phyloP scores from a whole-genome alignment of 768 basidiomycete species.

The Trametes punicea region DNA sequence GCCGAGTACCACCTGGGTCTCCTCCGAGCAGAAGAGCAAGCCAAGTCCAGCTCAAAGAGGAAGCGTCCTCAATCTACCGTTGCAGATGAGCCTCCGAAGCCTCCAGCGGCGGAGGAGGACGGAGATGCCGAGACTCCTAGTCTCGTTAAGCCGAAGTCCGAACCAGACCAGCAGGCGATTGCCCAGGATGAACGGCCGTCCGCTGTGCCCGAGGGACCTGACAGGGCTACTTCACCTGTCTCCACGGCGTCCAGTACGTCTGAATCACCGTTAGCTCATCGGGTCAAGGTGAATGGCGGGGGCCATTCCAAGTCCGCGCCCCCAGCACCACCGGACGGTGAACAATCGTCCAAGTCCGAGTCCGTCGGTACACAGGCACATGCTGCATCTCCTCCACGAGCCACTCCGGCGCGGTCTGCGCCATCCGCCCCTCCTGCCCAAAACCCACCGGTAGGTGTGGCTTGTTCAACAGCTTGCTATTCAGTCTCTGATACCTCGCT shows the following conservation, averaged over 20 bases:
- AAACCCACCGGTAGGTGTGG: slow-evolving; percentile 13
- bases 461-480: background rate
- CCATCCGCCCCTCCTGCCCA: slow-evolving; percentile 14
- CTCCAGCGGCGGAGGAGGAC: slow-evolving; percentile 24
- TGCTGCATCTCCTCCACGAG: slow-evolving; percentile 6
- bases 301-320: slow-evolving; percentile 33
- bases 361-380: background rate
- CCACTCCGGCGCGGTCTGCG: slow-evolving; percentile 6
- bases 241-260: slow-evolving; percentile 72
- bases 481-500: background rate
- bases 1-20: slow-evolving; percentile 62
- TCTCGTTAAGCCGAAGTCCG: slow-evolving; percentile 35
- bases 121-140: slow-evolving; percentile 53
- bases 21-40: slow-evolving; percentile 53
- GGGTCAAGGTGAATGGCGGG: slow-evolving; percentile 57
- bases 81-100: slow-evolving; percentile 39
- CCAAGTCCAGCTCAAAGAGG: slow-evolving; percentile 54
- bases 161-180: background rate
- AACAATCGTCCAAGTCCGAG: slow-evolving; percentile 15
- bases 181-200: slow-evolving; percentile 33
- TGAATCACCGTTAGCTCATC: slow-evolving; percentile 70
- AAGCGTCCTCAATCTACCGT: slow-evolving; percentile 50
- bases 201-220: slow-evolving; percentile 33
- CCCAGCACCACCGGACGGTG: slow-evolving; percentile 17
- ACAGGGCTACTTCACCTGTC: slow-evolving; percentile 65